phyloP scores from a whole-genome alignment of 345 rosid species.

The Moricandia arvensis region DNA sequence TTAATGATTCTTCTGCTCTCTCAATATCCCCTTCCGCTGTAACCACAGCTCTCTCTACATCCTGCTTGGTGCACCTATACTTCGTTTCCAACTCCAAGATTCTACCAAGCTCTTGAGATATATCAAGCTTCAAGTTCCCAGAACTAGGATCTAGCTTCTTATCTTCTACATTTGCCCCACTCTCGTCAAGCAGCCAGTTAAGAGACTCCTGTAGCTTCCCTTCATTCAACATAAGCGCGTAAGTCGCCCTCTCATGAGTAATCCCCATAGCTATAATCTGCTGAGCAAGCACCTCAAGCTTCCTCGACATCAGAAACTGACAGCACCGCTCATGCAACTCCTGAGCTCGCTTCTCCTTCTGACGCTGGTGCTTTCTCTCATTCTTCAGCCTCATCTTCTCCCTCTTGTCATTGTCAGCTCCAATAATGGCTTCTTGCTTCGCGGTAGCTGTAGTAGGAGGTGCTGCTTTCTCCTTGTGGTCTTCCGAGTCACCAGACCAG shows the following conservation, averaged over 20 bases:
- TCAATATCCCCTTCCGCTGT: constrained; percentile 79
- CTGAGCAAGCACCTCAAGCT: constrained; percentile 80
- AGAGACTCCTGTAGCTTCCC: constrained; percentile 85
- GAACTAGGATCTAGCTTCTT: constrained; percentile 46
- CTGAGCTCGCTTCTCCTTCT: constrained; percentile 87
- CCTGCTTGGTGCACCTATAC: constrained; percentile 72
- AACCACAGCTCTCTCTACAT: constrained; percentile 79
- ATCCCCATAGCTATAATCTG: constrained; percentile 84
- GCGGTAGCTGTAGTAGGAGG: constrained; percentile 37
- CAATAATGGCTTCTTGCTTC: constrained; percentile 60
- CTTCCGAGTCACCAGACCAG: constrained; percentile 98
- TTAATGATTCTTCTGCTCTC: constrained; percentile 61
- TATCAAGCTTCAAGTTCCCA: constrained; percentile 75
- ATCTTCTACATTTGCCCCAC: constrained; percentile 66
- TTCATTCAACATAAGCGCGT: constrained; percentile 84
- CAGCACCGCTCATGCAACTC: constrained; percentile 81
- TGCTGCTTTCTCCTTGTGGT: constrained; percentile 66
- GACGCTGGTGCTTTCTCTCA: constrained; percentile 91
- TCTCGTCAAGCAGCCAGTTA: constrained; percentile 63
- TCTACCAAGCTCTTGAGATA: constrained; percentile 71
- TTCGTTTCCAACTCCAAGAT: constrained; percentile 65
- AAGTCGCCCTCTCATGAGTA: constrained; percentile 73
- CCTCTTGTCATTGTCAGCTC: constrained; percentile 81
- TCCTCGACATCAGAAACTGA: constrained; percentile 84
- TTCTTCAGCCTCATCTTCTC: constrained; percentile 91